Base-by-base conservation (phyloP, 2,329 filamentous ascomycete species). In the Xylaria sp. region DNA sequence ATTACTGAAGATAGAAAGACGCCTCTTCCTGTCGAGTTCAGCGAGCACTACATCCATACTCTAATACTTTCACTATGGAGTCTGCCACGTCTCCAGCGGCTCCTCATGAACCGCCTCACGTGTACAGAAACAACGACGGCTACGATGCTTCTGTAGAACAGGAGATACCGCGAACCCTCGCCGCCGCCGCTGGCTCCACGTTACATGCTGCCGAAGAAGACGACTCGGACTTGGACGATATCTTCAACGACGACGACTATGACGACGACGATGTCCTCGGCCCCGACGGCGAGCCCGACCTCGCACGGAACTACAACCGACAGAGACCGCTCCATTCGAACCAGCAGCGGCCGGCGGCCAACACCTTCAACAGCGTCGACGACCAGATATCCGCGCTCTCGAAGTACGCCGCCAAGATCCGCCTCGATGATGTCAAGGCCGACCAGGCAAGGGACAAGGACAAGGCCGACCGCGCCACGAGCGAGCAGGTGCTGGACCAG, bases 401-500 rank as follows among this genome's bases (percentile, higher is more conserved):
- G 39, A 91, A 91, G 74, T 93, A 98, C 84, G 94, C 94, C 0
- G 88, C 88, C 69, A 97, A 97, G 83, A 92, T 98, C 74, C 89
- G 91, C 60, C 87, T 98, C 37, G 92, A 94, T 77, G 88, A 84
- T 69, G 87, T 88, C 72, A 88, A 87, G 78, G 82, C 84, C 41
- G 79, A 78, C 25, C 84, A 87, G 66, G 83, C 82, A 44, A 85
- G 87, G 63, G 89, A 90, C 68, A 94, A 93, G 80, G 94, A 98
- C 81, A 97, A 96, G 85, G 91, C 92, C 65, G 95, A 99, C 80
- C 90, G 96, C 68, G 95, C 96, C 61, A 99, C 96, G 15, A 94
- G 90, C 75, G 96, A 99, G 80, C 94, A 98, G 81, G 96, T 99
- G 58, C 84, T 99, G 70, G 96, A 99, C 82, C 93, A 94, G 72